Percentiles rank a stretch among this genome's conserved stretches.
These are phyloP conservation scores for Porogramme epimiltina DNA, from an alignment of 1,284 basidiomycete genomes.

Conservation along the genomic window DNA sequence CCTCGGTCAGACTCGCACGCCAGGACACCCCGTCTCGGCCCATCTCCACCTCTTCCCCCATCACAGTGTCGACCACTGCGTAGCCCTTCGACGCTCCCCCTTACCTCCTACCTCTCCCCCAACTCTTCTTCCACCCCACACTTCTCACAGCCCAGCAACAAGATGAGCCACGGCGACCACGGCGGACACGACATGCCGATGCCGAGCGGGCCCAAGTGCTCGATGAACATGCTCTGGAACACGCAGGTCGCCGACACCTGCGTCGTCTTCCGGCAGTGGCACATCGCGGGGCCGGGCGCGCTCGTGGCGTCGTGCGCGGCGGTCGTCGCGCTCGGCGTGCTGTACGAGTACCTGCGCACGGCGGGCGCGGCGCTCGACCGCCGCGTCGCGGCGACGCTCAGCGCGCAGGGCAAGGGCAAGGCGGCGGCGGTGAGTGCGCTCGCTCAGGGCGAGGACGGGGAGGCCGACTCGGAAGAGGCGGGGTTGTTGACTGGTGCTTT, in stretches of 20 bases:
- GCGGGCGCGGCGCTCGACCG: conserved; percentile 60
- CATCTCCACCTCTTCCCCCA: neutral
- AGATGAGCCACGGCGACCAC: conserved; percentile 50
- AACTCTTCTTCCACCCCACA: neutral
- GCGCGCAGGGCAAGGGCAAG: conserved; percentile 48
- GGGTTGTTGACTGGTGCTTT: conserved; percentile 55
- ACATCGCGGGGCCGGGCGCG: conserved; percentile 54
- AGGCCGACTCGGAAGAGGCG: conserved; percentile 50
- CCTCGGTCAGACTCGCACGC: neutral
- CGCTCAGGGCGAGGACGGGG: conserved; percentile 39
- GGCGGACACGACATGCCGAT: conserved; percentile 45
- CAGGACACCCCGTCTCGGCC: neutral
- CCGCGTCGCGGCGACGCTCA: conserved; percentile 52
- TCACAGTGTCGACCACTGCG: neutral
- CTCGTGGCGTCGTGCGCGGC: conserved; percentile 65
- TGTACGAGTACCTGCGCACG: conserved; percentile 74
- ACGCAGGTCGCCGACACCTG: conserved; percentile 75
- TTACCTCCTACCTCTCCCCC: neutral
- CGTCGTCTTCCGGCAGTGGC: conserved; percentile 75
- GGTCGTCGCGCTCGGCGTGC: conserved; percentile 65
- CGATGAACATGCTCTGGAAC: conserved; percentile 49
- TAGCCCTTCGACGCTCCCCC: neutral
- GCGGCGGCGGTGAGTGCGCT: conserved; percentile 25
- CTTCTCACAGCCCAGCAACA: neutral
- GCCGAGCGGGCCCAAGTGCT: conserved; percentile 26